Conservation (phyloP, 129 eudicot genomes). For the Gnaphalium uliginosum region DNA sequence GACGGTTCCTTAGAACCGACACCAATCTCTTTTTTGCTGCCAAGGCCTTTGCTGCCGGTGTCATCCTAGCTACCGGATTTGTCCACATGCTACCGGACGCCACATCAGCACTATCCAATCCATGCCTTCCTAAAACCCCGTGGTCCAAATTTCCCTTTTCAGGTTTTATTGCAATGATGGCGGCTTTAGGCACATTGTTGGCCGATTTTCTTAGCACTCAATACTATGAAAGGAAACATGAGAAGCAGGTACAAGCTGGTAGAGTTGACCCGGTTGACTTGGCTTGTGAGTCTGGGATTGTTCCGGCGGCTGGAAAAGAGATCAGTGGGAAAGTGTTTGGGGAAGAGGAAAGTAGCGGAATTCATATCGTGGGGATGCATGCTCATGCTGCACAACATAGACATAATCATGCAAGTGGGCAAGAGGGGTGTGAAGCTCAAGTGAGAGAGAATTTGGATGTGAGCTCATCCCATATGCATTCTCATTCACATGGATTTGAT, state of each 20-base stretch:
- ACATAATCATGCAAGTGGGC: constrained; percentile 71
- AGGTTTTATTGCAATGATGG: constrained; percentile 85
- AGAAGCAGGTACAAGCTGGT: constrained; percentile 45
- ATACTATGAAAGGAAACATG: constrained; percentile 77
- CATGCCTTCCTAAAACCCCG: constrained; percentile 67
- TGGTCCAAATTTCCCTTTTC: constrained; percentile 92
- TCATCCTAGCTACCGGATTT: constrained; percentile 88
- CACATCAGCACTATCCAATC: constrained; percentile 53
- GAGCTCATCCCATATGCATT: constrained; percentile 46
- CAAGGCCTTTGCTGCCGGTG: constrained; percentile 95
- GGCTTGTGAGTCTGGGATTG: constrained; percentile 48
- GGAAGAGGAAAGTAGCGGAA: constrained; percentile 77
- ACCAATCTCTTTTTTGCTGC: constrained; percentile 73
- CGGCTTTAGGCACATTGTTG: constrained; percentile 72
- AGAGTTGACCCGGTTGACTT: constrained; percentile 42
- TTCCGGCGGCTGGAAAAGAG: constrained; percentile 28
- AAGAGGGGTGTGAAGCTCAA: constrained; percentile 61
- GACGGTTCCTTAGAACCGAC: constrained; percentile 67
- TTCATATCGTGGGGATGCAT: constrained; percentile 94
- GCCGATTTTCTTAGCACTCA: constrained; percentile 87
- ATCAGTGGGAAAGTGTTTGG: constrained; percentile 54
- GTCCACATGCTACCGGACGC: constrained; percentile 96
- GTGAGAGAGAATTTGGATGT: constrained; percentile 34
- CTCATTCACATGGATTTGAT: constrained; percentile 36
- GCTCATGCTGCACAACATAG: constrained; percentile 93